phyloP scores from a whole-genome alignment of 257 asterid genomes.

The Solanum corneliomulleri region DNA sequence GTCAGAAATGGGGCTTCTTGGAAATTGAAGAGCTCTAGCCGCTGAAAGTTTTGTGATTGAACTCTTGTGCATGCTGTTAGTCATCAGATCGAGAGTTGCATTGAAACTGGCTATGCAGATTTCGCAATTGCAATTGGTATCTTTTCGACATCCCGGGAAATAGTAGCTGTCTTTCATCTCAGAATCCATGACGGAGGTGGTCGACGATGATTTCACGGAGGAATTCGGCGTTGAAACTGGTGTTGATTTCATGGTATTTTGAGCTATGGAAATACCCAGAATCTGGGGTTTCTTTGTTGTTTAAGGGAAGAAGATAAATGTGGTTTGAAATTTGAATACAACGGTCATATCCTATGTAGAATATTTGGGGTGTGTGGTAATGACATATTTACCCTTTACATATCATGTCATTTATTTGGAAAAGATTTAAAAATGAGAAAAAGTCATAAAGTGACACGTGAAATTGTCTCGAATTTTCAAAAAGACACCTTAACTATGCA shows the following conservation, averaged over 20 bases:
- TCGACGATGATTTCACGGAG: constrained; percentile 34
- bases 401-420: not conserved
- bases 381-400: not conserved
- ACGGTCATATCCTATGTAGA: not conserved
- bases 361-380: not conserved
- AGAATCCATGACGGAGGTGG: constrained; percentile 35
- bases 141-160: constrained; percentile 75
- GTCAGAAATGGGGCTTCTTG: constrained; percentile 45
- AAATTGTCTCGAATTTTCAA: too few species aligned
- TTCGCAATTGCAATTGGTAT: constrained; percentile 68
- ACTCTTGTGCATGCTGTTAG: constrained; percentile 28
- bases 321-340: constrained; percentile 4
- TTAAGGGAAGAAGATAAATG: not conserved
- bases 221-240: constrained; percentile 41
- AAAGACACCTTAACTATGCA: too few species aligned
- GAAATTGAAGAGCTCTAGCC: constrained; percentile 19
- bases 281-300: not conserved
- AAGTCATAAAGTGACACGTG: too few species aligned
- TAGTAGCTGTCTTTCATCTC: constrained; percentile 46
- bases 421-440: not conserved
- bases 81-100: constrained; percentile 79
- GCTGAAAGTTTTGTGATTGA: constrained; percentile 33
- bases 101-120: constrained; percentile 78
- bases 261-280: not conserved
- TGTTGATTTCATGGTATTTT: constrained; percentile 28